Percentiles rank a stretch among this genome's conserved stretches.
phyloP scores from a whole-genome alignment of 139 green algal species.

The Marvania coccoides region DNA sequence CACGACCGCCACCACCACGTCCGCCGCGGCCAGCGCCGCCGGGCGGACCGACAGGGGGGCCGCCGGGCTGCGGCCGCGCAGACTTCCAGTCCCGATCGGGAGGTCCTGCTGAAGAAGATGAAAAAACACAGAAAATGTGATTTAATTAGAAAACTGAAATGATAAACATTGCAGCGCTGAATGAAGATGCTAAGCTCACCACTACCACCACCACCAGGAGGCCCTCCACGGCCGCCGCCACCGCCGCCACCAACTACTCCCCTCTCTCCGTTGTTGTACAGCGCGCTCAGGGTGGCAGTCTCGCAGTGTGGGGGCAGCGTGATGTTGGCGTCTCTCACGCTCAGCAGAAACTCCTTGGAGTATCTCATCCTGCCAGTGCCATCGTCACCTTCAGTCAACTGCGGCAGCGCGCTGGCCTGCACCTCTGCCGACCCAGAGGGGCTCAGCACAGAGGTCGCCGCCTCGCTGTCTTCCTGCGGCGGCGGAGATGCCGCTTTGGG shows the following conservation, averaged over 20 bases:
- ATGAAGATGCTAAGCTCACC: no score
- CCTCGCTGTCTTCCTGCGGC: conserved; percentile 8
- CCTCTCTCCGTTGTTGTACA: no score
- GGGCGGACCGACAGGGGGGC: conserved; percentile 3
- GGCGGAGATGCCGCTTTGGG: neutral
- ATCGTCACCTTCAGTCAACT: no score
- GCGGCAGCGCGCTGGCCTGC: no score
- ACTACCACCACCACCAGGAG: no score
- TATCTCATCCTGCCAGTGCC: neutral
- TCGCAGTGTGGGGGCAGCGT: neutral
- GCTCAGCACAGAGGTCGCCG: neutral
- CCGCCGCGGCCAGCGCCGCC: neutral
- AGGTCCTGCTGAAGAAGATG: neutral
- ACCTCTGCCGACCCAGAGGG: neutral
- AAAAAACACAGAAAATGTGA: neutral
- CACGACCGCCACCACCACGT: neutral
- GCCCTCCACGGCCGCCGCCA: no score
- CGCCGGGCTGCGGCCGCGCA: conserved; percentile 2
- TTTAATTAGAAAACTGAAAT: no score
- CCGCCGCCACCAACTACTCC: no score
- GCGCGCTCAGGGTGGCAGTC: neutral
- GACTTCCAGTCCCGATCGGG: neutral
- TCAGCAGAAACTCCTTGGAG: neutral
- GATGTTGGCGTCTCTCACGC: neutral
- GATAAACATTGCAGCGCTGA: no score